Conservation (phyloP, 176 grass and related monocot species). For the Eragrostis nindensis region DNA sequence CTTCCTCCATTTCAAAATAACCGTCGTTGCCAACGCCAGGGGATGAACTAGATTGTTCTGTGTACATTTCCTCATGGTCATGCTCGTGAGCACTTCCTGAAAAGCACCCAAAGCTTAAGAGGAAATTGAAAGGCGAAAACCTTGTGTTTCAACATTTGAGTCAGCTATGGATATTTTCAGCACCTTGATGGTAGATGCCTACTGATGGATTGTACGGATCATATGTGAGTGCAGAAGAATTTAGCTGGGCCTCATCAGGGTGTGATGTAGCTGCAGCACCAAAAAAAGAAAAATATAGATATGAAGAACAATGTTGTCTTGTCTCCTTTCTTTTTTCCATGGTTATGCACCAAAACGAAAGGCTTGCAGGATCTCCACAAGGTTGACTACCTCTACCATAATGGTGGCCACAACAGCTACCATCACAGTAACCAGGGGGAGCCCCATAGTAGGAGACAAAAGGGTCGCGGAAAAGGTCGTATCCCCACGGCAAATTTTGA, state of each 20-base stretch:
- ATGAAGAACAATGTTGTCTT: conserved; percentile 31
- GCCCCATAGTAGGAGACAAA: conserved; percentile 69
- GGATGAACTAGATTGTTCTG: conserved; percentile 62
- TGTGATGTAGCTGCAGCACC: conserved; percentile 67
- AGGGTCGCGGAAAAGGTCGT: conserved; percentile 67
- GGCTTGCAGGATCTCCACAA: conserved; percentile 21
- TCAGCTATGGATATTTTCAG: conserved; percentile 38
- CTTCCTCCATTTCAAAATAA: conserved; percentile 73
- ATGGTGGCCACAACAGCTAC: conserved; percentile 54
- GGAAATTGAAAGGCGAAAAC: not conserved
- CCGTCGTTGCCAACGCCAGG: conserved; percentile 56
- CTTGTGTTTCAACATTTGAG: not conserved
- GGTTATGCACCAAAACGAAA: conserved; percentile 27
- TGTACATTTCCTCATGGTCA: conserved; percentile 55
- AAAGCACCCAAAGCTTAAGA: conserved; percentile 22
- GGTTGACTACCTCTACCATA: conserved; percentile 66
- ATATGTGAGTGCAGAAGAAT: conserved; percentile 63
- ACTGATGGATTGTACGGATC: conserved; percentile 67
- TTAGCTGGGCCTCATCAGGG: conserved; percentile 65
- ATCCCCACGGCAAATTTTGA: conserved; percentile 72
- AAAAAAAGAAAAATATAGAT: conserved; percentile 29
- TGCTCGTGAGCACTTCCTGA: conserved; percentile 55
- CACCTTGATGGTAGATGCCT: conserved; percentile 82
- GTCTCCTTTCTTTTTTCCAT: not conserved
- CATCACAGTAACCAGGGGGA: conserved; percentile 53